Percentiles rank a stretch among this genome's conserved stretches.
These are phyloP conservation scores for Delitschia confertaspora DNA, from an alignment of 495 filamentous ascomycete species.

Conservation along the genomic window DNA sequence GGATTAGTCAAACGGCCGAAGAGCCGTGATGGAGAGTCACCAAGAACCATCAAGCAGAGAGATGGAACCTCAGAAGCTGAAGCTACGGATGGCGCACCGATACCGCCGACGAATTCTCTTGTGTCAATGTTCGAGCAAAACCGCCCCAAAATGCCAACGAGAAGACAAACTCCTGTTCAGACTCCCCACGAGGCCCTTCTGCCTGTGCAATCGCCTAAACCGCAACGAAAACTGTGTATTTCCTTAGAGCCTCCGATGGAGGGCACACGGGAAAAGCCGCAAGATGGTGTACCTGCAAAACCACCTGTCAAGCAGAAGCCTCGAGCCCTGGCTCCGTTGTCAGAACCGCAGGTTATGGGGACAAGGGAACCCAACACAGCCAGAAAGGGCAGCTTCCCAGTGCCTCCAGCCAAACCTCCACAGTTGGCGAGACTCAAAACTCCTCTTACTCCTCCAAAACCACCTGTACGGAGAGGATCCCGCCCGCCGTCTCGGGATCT, in stretches of 20 bases:
- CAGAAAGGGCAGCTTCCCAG: not conserved
- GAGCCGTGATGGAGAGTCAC: not conserved
- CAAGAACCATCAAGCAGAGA: not conserved
- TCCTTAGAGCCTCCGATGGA: slow-evolving; percentile 10
- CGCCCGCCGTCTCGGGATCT: slow-evolving; percentile 8
- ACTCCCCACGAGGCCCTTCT: slow-evolving; percentile 9
- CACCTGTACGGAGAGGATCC: slow-evolving; percentile 3
- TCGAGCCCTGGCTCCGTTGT: not conserved
- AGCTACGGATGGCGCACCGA: slow-evolving; percentile 45
- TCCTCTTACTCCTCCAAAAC: slow-evolving; percentile 1
- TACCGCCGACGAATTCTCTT: slow-evolving; percentile 48
- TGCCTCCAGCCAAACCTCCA: slow-evolving; percentile 4
- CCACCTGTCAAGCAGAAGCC: not conserved
- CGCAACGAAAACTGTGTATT: slow-evolving; percentile 12
- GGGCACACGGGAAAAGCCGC: not conserved
- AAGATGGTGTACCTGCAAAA: no score
- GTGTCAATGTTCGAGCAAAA: slow-evolving; percentile 53
- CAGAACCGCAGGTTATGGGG: no score
- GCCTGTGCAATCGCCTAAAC: slow-evolving; percentile 28
- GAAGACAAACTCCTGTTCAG: not conserved
- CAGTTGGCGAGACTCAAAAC: slow-evolving; percentile 10
- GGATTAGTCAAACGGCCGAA: no score
- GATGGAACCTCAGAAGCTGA: not conserved
- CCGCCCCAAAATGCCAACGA: slow-evolving; percentile 6
- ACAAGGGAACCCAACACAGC: not conserved